A percentile compares a stretch with the other conserved stretches of the same genome.
Evolutionary conservation across 2,329 filamentous ascomycete species (phyloP).

Genomic region (Ascochyta rabiei): DNA sequence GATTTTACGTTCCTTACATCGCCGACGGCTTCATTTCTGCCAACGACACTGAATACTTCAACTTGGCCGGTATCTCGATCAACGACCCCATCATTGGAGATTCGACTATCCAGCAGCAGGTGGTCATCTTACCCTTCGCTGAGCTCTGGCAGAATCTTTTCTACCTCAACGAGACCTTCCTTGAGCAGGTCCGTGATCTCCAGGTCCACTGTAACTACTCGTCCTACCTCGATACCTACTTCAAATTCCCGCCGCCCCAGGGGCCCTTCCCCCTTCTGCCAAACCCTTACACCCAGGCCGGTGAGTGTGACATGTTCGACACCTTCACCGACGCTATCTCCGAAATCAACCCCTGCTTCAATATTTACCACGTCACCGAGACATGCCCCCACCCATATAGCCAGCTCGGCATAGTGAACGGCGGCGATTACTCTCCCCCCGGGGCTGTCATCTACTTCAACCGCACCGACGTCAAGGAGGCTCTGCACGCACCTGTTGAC

Average conservation of each 20-base stretch:
- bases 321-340: constrained; percentile 48
- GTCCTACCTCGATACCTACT: constrained; percentile 36
- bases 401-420: constrained; percentile 48
- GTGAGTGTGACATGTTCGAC: constrained; percentile 50
- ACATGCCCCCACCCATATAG: constrained; percentile 53
- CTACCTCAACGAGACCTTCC: constrained; percentile 52
- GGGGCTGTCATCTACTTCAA: constrained; percentile 57
- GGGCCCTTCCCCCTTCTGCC: constrained; percentile 42
- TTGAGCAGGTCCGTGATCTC: constrained; percentile 41
- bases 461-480: constrained; percentile 57
- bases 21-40: constrained; percentile 61
- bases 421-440: constrained; percentile 48
- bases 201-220: constrained; percentile 38
- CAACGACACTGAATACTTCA: constrained; percentile 57
- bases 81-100: constrained; percentile 56
- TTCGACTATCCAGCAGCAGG: constrained; percentile 47
- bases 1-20: constrained; percentile 65
- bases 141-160: constrained; percentile 51
- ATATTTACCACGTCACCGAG: constrained; percentile 56
- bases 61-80: constrained; percentile 58
- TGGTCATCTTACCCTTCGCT: constrained; percentile 44
- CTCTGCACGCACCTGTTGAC: constrained; percentile 55
- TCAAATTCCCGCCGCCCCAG: constrained; percentile 50
- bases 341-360: constrained; percentile 58
- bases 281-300: constrained; percentile 29